Evolutionary conservation across 139 green algal genomes (phyloP).

Genomic region (Marvania coccoides): DNA sequence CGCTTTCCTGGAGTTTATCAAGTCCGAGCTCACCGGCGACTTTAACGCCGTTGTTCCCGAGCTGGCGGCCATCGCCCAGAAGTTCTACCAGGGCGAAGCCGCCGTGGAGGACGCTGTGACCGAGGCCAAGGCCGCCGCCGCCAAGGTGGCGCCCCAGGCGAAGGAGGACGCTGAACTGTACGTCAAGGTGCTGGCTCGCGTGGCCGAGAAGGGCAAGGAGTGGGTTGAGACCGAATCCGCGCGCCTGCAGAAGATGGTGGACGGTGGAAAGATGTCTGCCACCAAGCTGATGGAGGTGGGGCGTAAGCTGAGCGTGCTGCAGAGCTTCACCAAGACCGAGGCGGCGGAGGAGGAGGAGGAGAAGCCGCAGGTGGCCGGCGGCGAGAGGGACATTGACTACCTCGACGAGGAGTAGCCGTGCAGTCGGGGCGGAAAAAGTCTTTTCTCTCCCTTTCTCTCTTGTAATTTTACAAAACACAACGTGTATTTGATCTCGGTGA

Average conservation of each 20-base stretch:
- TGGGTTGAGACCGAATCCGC: slow-evolving; percentile 61
- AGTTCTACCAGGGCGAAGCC: not conserved
- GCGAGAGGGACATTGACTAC: not conserved
- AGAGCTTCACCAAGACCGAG: slow-evolving; percentile 17
- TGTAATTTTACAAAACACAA: too few species aligned
- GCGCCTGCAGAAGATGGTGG: slow-evolving; percentile 63
- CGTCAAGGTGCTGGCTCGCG: slow-evolving; percentile 57
- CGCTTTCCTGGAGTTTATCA: slow-evolving; percentile 65
- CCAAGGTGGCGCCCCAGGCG: slow-evolving; percentile 2
- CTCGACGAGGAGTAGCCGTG: not conserved
- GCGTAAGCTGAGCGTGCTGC: slow-evolving; percentile 32
- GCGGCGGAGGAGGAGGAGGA: not conserved
- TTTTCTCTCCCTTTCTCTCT: too few species aligned
- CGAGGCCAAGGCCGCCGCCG: slow-evolving; percentile 12
- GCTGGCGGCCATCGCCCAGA: slow-evolving; percentile 16
- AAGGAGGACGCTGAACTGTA: slow-evolving; percentile 60
- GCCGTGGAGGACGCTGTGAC: slow-evolving; percentile 2
- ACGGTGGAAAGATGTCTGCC: slow-evolving; percentile 32
- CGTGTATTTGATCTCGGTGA: too few species aligned
- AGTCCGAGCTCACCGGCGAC: slow-evolving; percentile 53
- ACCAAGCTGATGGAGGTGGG: slow-evolving; percentile 37
- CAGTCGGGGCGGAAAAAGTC: too few species aligned
- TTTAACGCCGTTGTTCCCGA: slow-evolving; percentile 51
- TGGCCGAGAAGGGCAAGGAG: slow-evolving; percentile 59
- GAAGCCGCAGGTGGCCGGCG: not conserved